Base-by-base conservation (phyloP, 2,329 filamentous ascomycete species). In the Alternaria alternata region DNA sequence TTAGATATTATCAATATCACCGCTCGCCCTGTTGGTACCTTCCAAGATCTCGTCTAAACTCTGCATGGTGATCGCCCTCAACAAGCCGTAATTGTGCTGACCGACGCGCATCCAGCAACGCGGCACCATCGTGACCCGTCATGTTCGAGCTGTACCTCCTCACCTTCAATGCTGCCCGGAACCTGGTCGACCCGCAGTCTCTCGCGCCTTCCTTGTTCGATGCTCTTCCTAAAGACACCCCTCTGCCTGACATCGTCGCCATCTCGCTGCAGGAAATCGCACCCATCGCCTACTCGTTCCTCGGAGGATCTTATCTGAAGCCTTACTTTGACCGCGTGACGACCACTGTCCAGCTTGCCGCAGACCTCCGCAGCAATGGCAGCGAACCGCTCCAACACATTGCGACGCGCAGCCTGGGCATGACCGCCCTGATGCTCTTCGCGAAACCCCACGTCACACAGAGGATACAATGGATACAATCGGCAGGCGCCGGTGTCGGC, bases 401-500 rank as follows among this genome's bases (percentile, higher is more conserved):
- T 26, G 83, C 88, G 48, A 85, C 87, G 22, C 86, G 88, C 46
- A 93, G 95, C 76, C 86, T 94, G 49, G 94, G 95, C 66, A 93
- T 97, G 89, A 98, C 94, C 0, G 93, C 87, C 24, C 87, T 98
- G 51, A 87, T 98, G 84, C 85, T 97, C 18, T 97, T 97, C 75
- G 91, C 89, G 20, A 88, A 88, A 57, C 84, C 89, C 3, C 80
- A 84, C 43, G 71, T 86, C 42, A 83, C 86, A 0, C 78, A 84
- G 8, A 83, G 85, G 24, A 82, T 97, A 52, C 81, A 82, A 54
- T 83, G 86, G 70, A 81, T 95, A n/a, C 86, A 92, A 65, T 89
- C 87, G n/a, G 92, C 91, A 2, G 91, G 91, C 54, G 90, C 93
- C 2, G 94, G 95, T 0, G 91, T 97, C 49, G 95, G 95, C 0